Evolutionary conservation across 177 flowering plant species (phyloP).

Genomic region (Vitis hybrid): DNA sequence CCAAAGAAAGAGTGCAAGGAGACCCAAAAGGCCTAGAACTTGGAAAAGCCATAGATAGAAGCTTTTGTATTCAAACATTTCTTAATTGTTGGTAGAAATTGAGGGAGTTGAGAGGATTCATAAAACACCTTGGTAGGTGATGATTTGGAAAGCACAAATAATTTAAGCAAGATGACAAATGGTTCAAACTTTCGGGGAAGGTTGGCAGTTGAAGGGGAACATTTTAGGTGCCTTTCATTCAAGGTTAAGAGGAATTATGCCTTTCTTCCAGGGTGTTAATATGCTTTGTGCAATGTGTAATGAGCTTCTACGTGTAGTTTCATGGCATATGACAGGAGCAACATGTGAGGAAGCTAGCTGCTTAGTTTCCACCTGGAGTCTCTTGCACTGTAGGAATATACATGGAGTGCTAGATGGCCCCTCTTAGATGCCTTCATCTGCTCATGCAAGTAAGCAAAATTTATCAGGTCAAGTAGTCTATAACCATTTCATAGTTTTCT

Average conservation of each 20-base stretch:
- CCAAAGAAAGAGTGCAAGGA: constrained; percentile 27
- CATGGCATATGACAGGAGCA: neutral
- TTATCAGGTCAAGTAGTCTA: no score
- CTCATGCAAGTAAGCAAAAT: no score
- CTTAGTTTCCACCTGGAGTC: no score
- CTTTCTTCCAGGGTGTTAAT: constrained; percentile 8
- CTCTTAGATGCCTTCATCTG: no score
- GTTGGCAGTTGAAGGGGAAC: neutral
- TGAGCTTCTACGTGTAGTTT: neutral
- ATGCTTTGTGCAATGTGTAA: neutral
- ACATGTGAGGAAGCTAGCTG: neutral
- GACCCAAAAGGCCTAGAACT: constrained; percentile 21
- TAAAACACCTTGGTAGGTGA: neutral
- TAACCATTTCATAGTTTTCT: no score
- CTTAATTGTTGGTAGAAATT: neutral
- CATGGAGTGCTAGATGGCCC: no score
- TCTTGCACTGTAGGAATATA: no score
- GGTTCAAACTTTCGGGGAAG: neutral
- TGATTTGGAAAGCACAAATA: neutral
- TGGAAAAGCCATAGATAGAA: constrained; percentile 21
- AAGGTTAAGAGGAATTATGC: neutral
- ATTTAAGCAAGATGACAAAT: neutral
- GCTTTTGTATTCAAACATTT: constrained; percentile 4
- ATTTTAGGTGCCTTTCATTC: neutral
- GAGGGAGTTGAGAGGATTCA: neutral